Evolutionary conservation across 106 monocot species (phyloP).

Genomic region (Acorus calamus): DNA sequence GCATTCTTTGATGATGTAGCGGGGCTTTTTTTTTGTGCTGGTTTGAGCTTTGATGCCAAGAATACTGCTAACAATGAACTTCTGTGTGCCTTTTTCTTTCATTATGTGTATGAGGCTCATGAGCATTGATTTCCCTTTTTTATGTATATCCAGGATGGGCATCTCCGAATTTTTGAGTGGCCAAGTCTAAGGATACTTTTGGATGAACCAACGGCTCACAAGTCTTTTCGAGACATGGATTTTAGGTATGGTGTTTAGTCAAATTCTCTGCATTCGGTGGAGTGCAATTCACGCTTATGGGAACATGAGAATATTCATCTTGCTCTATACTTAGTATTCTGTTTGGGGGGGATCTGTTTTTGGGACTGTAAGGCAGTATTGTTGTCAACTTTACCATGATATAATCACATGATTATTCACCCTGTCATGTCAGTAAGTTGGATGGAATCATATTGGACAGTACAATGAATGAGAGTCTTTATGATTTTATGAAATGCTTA

Average conservation of each 20-base stretch:
- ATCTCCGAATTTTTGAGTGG: conserved; percentile 80
- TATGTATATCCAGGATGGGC: conserved; percentile 63
- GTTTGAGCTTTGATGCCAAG: too few relatives aligned
- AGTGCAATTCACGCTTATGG: neutral
- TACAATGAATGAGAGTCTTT: too few relatives aligned
- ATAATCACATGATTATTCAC: too few relatives aligned
- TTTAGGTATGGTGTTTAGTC: conserved; percentile 48
- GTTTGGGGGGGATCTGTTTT: too few relatives aligned
- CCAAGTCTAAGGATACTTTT: conserved; percentile 58
- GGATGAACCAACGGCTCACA: conserved; percentile 93
- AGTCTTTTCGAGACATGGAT: conserved; percentile 92
- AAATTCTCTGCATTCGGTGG: neutral
- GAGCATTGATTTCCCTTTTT: neutral
- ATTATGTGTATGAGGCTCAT: neutral
- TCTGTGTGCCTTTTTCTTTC: neutral
- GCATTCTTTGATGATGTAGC: too few relatives aligned
- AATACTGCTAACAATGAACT: neutral
- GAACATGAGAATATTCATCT: neutral
- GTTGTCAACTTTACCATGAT: too few relatives aligned
- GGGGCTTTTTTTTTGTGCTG: too few relatives aligned
- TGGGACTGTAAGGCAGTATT: too few relatives aligned
- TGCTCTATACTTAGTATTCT: neutral
- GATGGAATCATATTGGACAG: too few relatives aligned
- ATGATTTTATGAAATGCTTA: too few relatives aligned
- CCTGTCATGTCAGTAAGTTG: too few relatives aligned